A percentile compares a stretch with the other conserved stretches of the same genome.
Evolutionary conservation across 352 stramenopile species (phyloP).

Genomic region (Pythium periplocum): DNA sequence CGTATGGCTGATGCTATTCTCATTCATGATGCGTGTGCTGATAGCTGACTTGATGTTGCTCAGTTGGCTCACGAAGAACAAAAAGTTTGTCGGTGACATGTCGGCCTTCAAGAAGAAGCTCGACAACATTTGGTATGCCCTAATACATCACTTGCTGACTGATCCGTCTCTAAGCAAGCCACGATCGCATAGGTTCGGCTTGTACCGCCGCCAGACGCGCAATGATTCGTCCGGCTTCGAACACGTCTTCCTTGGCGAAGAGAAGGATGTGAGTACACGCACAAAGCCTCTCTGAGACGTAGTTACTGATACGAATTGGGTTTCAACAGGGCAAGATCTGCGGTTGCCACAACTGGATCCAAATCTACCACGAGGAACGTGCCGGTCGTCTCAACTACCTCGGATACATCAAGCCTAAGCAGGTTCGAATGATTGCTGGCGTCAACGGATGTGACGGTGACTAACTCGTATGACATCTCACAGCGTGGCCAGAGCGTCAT

Average conservation of each 20-base stretch:
- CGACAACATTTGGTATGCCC: constrained; percentile 84
- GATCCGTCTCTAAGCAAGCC: background rate
- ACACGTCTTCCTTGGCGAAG: constrained; percentile 96
- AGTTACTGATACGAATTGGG: too few relatives aligned
- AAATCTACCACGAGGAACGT: constrained; percentile 95
- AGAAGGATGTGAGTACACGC: constrained; percentile 79
- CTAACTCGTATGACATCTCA: background rate
- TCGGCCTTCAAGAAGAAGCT: constrained; percentile 88
- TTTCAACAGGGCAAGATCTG: constrained; percentile 70
- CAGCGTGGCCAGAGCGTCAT: constrained; percentile 60
- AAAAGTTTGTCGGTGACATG: constrained; percentile 71
- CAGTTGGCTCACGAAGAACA: constrained; percentile 82
- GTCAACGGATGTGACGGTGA: too few relatives aligned
- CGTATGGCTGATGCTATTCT: constrained; percentile 6
- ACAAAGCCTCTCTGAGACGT: too few relatives aligned
- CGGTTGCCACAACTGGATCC: constrained; percentile 97
- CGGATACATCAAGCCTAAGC: constrained; percentile 90
- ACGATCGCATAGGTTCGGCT: constrained; percentile 60
- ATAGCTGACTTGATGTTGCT: constrained; percentile 10
- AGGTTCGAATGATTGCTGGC: constrained; percentile 11
- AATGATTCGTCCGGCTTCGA: constrained; percentile 95
- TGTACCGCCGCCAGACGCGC: constrained; percentile 86
- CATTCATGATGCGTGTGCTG: background rate
- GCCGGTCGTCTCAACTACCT: constrained; percentile 90
- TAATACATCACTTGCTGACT: background rate